A percentile compares a stretch with the other conserved stretches of the same genome.
These are phyloP conservation scores for Tylopilus orsonianus DNA, from an alignment of 1,284 basidiomycete genomes.

Conservation along the genomic window DNA sequence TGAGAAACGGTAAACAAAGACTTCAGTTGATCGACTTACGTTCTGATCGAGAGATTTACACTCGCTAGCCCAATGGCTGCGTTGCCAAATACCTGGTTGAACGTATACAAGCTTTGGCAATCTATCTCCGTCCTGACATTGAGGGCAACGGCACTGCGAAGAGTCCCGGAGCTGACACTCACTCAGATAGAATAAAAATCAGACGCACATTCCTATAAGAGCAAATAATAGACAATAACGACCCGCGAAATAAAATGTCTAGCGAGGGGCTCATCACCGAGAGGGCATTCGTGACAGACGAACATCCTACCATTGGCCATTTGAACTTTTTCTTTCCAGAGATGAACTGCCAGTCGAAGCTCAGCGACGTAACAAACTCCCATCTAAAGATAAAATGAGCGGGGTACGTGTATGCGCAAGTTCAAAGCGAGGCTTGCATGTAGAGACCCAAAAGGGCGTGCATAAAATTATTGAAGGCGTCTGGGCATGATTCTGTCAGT, in stretches of 20 bases:
- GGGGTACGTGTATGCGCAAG: slow-evolving; percentile 11
- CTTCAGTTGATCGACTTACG: slow-evolving; percentile 42
- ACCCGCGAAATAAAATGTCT: slow-evolving; percentile 76
- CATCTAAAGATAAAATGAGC: slow-evolving; percentile 40
- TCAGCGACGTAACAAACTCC: slow-evolving; percentile 64
- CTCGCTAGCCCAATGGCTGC: slow-evolving; percentile 72
- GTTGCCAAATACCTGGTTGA: slow-evolving; percentile 71
- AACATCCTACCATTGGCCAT: slow-evolving; percentile 55
- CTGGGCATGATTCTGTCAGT: slow-evolving; percentile 35
- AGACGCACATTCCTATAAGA: slow-evolving; percentile 66
- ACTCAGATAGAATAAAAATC: neutral
- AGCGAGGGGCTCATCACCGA: slow-evolving; percentile 4
- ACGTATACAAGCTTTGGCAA: slow-evolving; percentile 58
- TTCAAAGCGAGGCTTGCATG: slow-evolving; percentile 41
- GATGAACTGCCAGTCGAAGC: slow-evolving; percentile 69
- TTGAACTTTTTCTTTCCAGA: slow-evolving; percentile 57
- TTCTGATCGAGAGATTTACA: slow-evolving; percentile 76
- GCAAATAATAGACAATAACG: slow-evolving; percentile 69
- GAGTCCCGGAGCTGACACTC: neutral
- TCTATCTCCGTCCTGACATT: slow-evolving; percentile 34
- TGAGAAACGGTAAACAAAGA: neutral
- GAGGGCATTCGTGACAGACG: neutral
- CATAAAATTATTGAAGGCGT: slow-evolving; percentile 62
- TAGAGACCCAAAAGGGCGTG: slow-evolving; percentile 68
- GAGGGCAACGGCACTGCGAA: slow-evolving; percentile 29